Conservation (phyloP, 306 rosid genomes). For the Gastrolobium villosum region DNA sequence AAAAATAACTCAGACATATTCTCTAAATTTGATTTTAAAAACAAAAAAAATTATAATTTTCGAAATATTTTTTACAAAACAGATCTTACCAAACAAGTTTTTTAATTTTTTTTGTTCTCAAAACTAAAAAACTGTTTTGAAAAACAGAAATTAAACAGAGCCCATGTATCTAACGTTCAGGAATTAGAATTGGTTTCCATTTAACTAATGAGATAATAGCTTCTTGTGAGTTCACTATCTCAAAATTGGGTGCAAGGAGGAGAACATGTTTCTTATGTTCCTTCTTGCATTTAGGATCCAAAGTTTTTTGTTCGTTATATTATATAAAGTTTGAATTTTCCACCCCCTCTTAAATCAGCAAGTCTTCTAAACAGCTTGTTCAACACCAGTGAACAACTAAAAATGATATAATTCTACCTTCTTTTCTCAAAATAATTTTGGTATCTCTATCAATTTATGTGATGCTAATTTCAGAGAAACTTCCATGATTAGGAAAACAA, state of each 20-base stretch:
- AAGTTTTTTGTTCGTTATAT: neutral
- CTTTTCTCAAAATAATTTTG: neutral
- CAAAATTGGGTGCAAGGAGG: too few relatives aligned
- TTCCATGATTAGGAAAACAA: conserved; percentile 10
- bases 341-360: neutral
- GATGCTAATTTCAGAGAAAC: conserved; percentile 21
- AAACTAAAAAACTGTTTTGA: too few relatives aligned
- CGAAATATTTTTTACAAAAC: too few relatives aligned
- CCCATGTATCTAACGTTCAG: too few relatives aligned
- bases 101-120: too few relatives aligned
- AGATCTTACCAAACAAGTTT: too few relatives aligned
- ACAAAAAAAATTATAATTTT: too few relatives aligned
- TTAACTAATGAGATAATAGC: neutral
- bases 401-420: neutral
- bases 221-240: neutral
- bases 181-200: neutral
- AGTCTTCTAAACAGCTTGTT: neutral
- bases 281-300: neutral
- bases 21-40: too few relatives aligned
- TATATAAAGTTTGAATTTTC: neutral
- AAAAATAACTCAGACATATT: too few relatives aligned
- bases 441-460: neutral
- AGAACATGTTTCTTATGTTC: neutral
- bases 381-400: neutral
- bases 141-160: too few relatives aligned